phyloP scores from a whole-genome alignment of 495 filamentous ascomycete species.

The Neurospora sp. region DNA sequence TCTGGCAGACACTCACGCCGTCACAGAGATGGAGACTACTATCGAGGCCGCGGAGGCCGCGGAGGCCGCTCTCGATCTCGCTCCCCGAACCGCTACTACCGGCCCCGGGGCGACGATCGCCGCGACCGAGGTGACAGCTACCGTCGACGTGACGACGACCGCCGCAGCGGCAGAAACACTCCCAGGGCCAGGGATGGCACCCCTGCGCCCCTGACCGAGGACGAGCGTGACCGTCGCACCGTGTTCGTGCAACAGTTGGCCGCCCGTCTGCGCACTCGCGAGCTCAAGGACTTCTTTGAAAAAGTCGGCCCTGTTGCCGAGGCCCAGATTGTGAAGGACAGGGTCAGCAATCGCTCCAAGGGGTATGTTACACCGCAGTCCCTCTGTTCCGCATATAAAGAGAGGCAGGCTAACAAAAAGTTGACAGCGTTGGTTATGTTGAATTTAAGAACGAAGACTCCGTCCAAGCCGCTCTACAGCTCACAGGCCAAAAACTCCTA shows the following conservation, averaged over 20 bases:
- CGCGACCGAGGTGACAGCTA: slow-evolving; percentile 36
- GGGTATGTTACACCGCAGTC: slow-evolving; percentile 52
- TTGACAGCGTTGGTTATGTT: slow-evolving; percentile 87
- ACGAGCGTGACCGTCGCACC: slow-evolving; percentile 92
- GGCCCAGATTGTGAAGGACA: slow-evolving; percentile 98
- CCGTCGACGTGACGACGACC: slow-evolving; percentile 44
- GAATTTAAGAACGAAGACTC: slow-evolving; percentile 97
- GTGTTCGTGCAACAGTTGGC: slow-evolving; percentile 98
- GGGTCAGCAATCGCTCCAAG: slow-evolving; percentile 93
- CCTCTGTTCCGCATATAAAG: not conserved
- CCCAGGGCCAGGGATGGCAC: slow-evolving; percentile 39
- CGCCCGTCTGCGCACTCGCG: slow-evolving; percentile 80
- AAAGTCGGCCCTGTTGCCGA: slow-evolving; percentile 94
- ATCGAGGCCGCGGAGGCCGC: slow-evolving; percentile 54
- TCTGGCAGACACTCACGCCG: slow-evolving; percentile 72
- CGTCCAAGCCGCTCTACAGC: slow-evolving; percentile 85
- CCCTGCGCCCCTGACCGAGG: slow-evolving; percentile 68
- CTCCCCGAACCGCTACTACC: slow-evolving; percentile 70
- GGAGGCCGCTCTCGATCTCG: slow-evolving; percentile 57
- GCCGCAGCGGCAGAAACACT: slow-evolving; percentile 39
- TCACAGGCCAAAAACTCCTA: slow-evolving; percentile 97
- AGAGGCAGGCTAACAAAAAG: slow-evolving; percentile 21
- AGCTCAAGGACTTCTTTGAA: slow-evolving; percentile 92
- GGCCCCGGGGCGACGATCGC: slow-evolving; percentile 50
- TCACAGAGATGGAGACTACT: slow-evolving; percentile 68